phyloP scores from a whole-genome alignment of 768 basidiomycete genomes.

The Lentinula guzmanii region DNA sequence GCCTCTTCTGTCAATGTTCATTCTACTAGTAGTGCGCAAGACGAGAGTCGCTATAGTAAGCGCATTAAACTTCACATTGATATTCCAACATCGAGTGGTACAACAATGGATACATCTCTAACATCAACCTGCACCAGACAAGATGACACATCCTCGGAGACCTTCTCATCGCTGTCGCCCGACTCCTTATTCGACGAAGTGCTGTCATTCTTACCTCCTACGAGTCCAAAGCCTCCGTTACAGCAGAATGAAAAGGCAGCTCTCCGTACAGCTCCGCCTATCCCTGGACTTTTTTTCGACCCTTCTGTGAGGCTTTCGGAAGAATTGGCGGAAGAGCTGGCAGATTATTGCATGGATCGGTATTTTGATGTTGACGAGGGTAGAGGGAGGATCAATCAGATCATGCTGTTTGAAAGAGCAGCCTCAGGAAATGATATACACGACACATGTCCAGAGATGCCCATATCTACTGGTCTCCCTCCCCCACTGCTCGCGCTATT shows the following conservation, averaged over 20 bases:
- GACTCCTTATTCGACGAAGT: constrained; percentile 51
- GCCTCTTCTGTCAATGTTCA: neutral
- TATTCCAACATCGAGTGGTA: neutral
- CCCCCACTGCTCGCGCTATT: constrained; percentile 50
- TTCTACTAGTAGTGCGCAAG: too few species aligned
- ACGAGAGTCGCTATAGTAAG: neutral
- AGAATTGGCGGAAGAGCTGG: constrained; percentile 44
- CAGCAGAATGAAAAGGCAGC: neutral
- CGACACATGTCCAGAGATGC: neutral
- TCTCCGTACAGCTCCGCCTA: constrained; percentile 18
- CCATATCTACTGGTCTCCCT: constrained; percentile 44
- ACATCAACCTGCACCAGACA: neutral
- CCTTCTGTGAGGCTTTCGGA: constrained; percentile 44
- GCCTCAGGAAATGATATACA: neutral
- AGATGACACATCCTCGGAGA: neutral
- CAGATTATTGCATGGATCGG: constrained; percentile 44
- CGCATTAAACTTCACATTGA: neutral
- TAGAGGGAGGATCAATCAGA: constrained; percentile 52
- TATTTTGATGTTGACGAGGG: constrained; percentile 42
- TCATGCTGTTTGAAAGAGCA: constrained; percentile 76
- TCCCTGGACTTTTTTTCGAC: constrained; percentile 60
- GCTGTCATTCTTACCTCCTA: neutral
- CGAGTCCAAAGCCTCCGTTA: neutral
- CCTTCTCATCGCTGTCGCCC: constrained; percentile 9
- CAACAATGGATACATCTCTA: neutral